Base-by-base conservation (phyloP, 257 asterid genomes). In the Coffea eugenioides region DNA sequence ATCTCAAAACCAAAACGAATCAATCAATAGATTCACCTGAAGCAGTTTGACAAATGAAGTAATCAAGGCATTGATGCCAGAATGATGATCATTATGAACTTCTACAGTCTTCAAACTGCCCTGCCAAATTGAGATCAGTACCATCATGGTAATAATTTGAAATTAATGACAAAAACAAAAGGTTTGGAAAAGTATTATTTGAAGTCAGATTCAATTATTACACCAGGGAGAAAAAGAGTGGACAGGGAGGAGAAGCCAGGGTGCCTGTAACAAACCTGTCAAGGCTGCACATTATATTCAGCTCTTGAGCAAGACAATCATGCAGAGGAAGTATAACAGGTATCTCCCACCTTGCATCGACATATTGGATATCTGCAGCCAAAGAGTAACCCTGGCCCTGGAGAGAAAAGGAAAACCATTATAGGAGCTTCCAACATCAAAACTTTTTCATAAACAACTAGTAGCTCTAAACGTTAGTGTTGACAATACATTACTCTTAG, bases 311-410 rank as follows among this genome's bases (percentile, higher is more conserved):
- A 61, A 89, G 91, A 85, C 98, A 95, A 88, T 95, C 99, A 39
- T 90, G 98, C 69, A 95, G 92, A 52, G 98, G 99, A 81, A 92
- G 93, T 86, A 95, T 88, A 77, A 91, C 96, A 0, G 97, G 97
- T 65, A 89, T 80, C 82, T 83, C 86, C 97, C 97, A 91, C 87
- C 98, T 89, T 74, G 97, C 94, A 87, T 94, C 97, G 82, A 91
- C 93, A 84, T 87, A 94, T 74, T 93, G 98, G 83, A 94, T 91
- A 86, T 94, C 97, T 57, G 97, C 97, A 66, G 98, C 95, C 80
- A 94, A 84, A 31, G 97, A 93, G 87, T 90, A 94, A 80, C 98
- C 98, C 84, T 86, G 90, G 49, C 98, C 98, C 98, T 94, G 93
- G 66, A 68, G 75, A 83, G 83, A 62, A 27, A 64, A 15, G 52